A percentile compares a stretch with the other conserved stretches of the same genome.
Conservation (phyloP, 2,329 filamentous ascomycete genomes). For the Nemania serpens region DNA sequence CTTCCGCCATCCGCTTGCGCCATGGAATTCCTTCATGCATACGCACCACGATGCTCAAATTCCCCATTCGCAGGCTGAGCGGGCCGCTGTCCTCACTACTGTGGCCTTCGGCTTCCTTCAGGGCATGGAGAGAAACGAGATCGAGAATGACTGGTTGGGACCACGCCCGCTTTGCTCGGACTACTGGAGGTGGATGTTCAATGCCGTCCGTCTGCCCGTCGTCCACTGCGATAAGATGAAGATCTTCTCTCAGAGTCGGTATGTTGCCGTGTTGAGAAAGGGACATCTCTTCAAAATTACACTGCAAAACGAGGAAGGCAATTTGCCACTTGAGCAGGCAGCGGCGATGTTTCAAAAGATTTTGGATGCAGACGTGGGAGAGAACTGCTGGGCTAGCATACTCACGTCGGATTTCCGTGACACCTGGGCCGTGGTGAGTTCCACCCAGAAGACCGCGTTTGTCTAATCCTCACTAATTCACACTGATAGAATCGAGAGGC, state of each 20-base stretch:
- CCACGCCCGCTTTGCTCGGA: constrained; percentile 14
- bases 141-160: constrained; percentile 15
- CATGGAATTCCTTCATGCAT: constrained; percentile 13
- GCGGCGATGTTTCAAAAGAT: constrained; percentile 18
- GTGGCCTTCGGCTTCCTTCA: constrained; percentile 10
- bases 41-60: constrained; percentile 9
- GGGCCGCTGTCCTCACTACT: constrained; percentile 10
- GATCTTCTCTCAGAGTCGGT: constrained; percentile 11
- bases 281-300: constrained; percentile 21
- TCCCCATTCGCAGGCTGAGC: constrained; percentile 20
- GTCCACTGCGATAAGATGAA: constrained; percentile 13
- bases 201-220: constrained; percentile 7
- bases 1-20: constrained; percentile 16
- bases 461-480: neutral
- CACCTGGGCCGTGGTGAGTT: constrained; percentile 9
- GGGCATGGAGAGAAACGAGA: constrained; percentile 13
- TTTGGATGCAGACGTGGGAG: neutral
- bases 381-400: constrained; percentile 6
- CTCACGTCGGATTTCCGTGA: constrained; percentile 19
- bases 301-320: constrained; percentile 4
- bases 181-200: constrained; percentile 22
- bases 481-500: constrained; percentile 1
- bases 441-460: neutral
- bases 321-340: constrained; percentile 3
- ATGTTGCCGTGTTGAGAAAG: constrained; percentile 16